Evolutionary conservation across 139 green algal species (phyloP), one percentile per base, ranked within the genome.

Genomic region (Chloropicon primus): DNA sequence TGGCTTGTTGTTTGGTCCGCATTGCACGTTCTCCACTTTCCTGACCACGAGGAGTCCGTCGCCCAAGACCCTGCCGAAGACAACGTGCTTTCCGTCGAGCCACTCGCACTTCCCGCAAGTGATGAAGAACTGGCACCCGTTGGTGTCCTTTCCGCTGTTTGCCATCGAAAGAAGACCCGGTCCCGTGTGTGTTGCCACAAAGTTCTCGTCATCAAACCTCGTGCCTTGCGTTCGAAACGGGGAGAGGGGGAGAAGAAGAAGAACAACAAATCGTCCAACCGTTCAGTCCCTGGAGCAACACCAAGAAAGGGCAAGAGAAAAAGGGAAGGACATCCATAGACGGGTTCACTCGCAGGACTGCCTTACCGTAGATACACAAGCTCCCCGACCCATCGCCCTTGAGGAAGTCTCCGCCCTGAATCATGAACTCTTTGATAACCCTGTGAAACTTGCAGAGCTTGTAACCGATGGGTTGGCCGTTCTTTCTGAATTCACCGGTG

Each of bases 361-460:
- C n/a, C n/a, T n/a, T n/a, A n/a, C 96, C 95, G 78, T 99, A 98
- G 54, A 99, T 99, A 80, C 84, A 92, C 1, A 95, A 74, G 54
- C 82, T 92, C 0, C 95, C 95, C 5, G 93, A 99, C 76, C 95
- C 95, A 83, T 97, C 92, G 0, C 92, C 90, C 87, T 96, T 95
- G 1, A 96, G n/a, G 78, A 97, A 97, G 78, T 98, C 93, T 0
- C 93, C 93, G 0, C 91, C 92, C 41, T 62, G 41, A 17, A 62
- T 62, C 93, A 98, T 97, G 83, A 96, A 96, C 23, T 90, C 90
- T 78, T 95, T 96, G 85, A 99, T 99, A 2, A 98, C 83, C n/a
- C 95, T 80, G 79, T 99, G 95, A 80, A 99, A 98, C 1, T 80
- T 72, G 76, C 87, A 92, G 54, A 87, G 85, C 78, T 78, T 26